Base-by-base conservation (phyloP, 192 early-diverging fungal genomes). In the Gorgonomyces haynaldii region DNA sequence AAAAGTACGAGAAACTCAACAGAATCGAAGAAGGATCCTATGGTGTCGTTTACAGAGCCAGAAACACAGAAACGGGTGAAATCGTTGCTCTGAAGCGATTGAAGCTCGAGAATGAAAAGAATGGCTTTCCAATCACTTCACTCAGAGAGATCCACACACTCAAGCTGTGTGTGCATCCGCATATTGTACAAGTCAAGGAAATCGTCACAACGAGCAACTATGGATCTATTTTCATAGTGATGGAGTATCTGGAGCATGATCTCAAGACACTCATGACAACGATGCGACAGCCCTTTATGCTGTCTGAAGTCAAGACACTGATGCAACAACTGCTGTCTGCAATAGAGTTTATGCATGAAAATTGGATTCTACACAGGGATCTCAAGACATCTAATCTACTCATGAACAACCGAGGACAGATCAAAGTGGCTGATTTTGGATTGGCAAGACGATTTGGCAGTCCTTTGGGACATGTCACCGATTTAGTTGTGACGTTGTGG, bases 161-260 rank as follows among this genome's bases (percentile, higher is more conserved):
- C 9, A 76, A 79, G 16, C 45, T 74, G 43, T 63, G 84, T 40
- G 65, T 66, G 29, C 86, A 91, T 65, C 68, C 45, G 19, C 85
- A 91, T 62, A 81, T 91, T 42, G 83, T 91, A 27, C 72, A 77
- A 52, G 76, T 91, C 7, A 61, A 67, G 16, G 86, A 91, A 25
- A 84, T 91, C 31, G 84, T 81, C 2, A 80, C 75, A 0, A 86
- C 84, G 13, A 72, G 76, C 25, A 81, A 77, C 47, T 62, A 63
- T 37, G 45, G 37, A 15, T 37, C 83, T 56, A 82, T 95, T 23
- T 98, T 91, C 54, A 89, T 94, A 49, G 91, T 89, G 2, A 98
- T 98, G 94, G 94, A 98, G 42, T 98, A 85, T 60, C 81, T 93
- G 53, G 89, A 93, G 27, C 91, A 96, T 55, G 94, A 98, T 50